Conservation (phyloP, 1,284 basidiomycete species). For the Trichosporon ovoides region DNA sequence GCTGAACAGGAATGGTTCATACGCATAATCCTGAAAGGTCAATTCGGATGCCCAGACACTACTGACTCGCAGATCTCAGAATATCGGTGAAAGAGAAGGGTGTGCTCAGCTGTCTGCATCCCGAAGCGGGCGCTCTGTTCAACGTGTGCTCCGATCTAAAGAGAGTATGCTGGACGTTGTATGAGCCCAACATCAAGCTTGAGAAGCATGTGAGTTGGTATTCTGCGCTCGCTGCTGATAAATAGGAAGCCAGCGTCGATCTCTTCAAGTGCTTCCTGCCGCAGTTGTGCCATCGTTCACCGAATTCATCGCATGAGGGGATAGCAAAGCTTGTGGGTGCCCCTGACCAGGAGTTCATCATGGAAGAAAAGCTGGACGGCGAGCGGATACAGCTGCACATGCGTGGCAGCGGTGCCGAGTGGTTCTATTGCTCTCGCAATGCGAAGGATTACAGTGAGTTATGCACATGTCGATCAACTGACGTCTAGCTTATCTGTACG, state of each 20-base stretch:
- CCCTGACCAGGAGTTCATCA: conserved; percentile 61
- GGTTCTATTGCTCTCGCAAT: conserved; percentile 87
- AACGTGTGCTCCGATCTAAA: conserved; percentile 92
- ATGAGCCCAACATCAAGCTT: conserved; percentile 45
- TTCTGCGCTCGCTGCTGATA: background rate
- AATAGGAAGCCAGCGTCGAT: conserved; percentile 70
- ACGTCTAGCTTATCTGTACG: conserved; percentile 64
- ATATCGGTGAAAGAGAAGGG: conserved; percentile 63
- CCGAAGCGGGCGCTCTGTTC: conserved; percentile 81
- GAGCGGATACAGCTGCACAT: conserved; percentile 93
- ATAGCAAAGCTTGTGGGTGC: conserved; percentile 76
- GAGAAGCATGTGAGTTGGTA: conserved; percentile 55
- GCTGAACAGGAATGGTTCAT: conserved; percentile 88
- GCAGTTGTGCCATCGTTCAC: conserved; percentile 85
- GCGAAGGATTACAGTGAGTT: conserved; percentile 78
- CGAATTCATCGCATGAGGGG: conserved; percentile 63
- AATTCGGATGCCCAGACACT: background rate
- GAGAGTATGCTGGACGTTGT: conserved; percentile 65
- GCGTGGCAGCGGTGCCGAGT: conserved; percentile 64
- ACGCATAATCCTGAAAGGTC: conserved; percentile 80
- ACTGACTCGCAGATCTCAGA: conserved; percentile 44
- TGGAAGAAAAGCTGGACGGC: conserved; percentile 94
- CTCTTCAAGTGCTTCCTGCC: conserved; percentile 80
- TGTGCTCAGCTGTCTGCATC: conserved; percentile 80
- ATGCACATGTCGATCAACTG: background rate